phyloP scores from a whole-genome alignment of 2,329 filamentous ascomycete genomes.

The Epichloe brachyelytri region DNA sequence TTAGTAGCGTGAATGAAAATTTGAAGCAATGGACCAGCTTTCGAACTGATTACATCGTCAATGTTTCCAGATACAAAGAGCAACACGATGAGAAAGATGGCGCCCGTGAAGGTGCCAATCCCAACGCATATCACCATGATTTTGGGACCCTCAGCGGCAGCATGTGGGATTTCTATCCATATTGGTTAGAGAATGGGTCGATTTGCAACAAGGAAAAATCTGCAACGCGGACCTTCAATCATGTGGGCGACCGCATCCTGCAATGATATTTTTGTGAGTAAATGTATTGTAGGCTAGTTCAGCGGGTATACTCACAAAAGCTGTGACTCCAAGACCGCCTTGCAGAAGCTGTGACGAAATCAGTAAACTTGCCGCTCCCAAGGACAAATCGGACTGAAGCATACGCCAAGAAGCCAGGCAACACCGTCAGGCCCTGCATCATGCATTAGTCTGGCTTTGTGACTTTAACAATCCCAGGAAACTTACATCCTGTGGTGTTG shows the following conservation, averaged over 20 bases:
- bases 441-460: not conserved
- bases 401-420: constrained; percentile 19
- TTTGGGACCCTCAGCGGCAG: constrained; percentile 18
- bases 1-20: constrained; percentile 51
- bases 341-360: constrained; percentile 13
- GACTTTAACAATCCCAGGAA: not conserved
- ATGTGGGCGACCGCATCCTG: constrained; percentile 23
- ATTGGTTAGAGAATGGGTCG: not conserved
- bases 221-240: constrained; percentile 15
- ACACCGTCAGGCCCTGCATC: constrained; percentile 18
- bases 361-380: too few species aligned
- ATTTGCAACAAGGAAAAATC: not conserved
- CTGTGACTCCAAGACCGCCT: constrained; percentile 20
- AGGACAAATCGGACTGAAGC: not conserved
- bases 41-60: constrained; percentile 38
- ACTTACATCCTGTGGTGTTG: constrained; percentile 18
- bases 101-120: constrained; percentile 50
- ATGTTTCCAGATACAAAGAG: constrained; percentile 51
- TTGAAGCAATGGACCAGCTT: constrained; percentile 45
- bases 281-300: not conserved
- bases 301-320: too few species aligned
- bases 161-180: constrained; percentile 17
- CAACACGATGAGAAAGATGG: constrained; percentile 47
- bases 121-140: constrained; percentile 41
- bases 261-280: not conserved